Base-by-base conservation (phyloP, 768 basidiomycete species). In the Xerocomellus dryophilus region DNA sequence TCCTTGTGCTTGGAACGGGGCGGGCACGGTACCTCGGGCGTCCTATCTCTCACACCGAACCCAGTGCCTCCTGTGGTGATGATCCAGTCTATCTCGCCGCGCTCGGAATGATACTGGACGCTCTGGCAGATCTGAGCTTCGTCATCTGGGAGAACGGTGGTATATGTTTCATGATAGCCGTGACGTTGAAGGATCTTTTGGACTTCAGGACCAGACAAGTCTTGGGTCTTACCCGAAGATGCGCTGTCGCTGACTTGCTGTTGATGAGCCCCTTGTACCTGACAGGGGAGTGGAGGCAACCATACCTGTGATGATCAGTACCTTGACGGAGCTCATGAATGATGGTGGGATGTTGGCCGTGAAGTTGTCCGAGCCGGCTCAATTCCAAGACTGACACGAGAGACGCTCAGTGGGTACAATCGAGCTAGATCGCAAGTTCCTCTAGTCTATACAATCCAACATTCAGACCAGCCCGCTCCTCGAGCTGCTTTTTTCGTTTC, bases 11-110 rank as follows among this genome's bases (percentile, higher is more conserved):
- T 20, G 23, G 43, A 38, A 21, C 7, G 35, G 11, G 18, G 35
- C 1, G n/a, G 49, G 9, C 6, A 43, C 32, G 25, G 12, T 42
- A 89, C 92, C 79, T 96, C 91, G 36, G 93, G 93, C 5, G 93
- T 96, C 41, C 76, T 72, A 70, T 96, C 93, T 59, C 88, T 74
- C 29, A 80, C 74, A 1, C 91, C 88, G 63, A 93, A 93, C 7
- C 93, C 93, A 1, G 93, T 96, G 5, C 93, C 93, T 17, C 93
- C 93, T 0, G 88, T 89, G 7, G 90, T 89, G 58, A 96, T 74
- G 53, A 93, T 78, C 79, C 84, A 85, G 66, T 92, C 85, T 14
- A 86, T 70, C n/a, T 73, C 63, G 3, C 73, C 74, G 5, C 73
- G 66, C 3, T 69, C 64, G 36, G 71, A 74, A 76, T 82, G 84